Conservation (phyloP, 257 asterid species). For the Mitragyna speciosa region DNA sequence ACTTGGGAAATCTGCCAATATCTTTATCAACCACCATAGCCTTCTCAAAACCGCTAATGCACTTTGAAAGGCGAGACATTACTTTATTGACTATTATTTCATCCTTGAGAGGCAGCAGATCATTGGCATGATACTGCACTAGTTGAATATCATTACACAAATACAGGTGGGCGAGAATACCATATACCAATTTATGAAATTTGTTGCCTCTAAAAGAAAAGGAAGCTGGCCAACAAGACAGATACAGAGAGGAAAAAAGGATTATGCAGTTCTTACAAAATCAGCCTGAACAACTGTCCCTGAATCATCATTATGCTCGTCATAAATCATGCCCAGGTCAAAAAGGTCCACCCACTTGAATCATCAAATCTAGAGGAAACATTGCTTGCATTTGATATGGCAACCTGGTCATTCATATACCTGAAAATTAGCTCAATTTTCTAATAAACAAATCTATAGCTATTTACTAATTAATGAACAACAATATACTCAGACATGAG, state of each 20-base stretch:
- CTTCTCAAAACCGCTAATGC: slow-evolving; percentile 46
- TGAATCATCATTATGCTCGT: slow-evolving; percentile 40
- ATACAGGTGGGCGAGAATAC: not conserved
- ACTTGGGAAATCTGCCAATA: slow-evolving; percentile 55
- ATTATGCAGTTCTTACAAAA: slow-evolving; percentile 36
- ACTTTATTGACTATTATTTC: slow-evolving; percentile 52
- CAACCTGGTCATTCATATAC: slow-evolving; percentile 35
- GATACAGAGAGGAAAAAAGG: not conserved
- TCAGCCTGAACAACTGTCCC: slow-evolving; percentile 52
- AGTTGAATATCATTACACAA: slow-evolving; percentile 4
- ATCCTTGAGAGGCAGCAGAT: slow-evolving; percentile 52
- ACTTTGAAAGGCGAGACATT: slow-evolving; percentile 44
- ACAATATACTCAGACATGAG: not conserved
- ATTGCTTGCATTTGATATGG: slow-evolving; percentile 53
- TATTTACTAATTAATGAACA: not conserved
- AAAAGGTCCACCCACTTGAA: slow-evolving; percentile 56
- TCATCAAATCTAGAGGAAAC: slow-evolving; percentile 44
- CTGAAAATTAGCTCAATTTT: not conserved
- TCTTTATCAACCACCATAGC: slow-evolving; percentile 54
- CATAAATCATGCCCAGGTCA: slow-evolving; percentile 46
- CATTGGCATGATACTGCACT: slow-evolving; percentile 60
- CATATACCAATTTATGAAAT: not conserved
- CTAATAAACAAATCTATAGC: not conserved
- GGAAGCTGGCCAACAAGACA: not conserved
- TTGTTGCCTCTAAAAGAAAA: not conserved